phyloP scores from a whole-genome alignment of 2,329 filamentous ascomycete genomes.

The Neocucurbitaria cava region DNA sequence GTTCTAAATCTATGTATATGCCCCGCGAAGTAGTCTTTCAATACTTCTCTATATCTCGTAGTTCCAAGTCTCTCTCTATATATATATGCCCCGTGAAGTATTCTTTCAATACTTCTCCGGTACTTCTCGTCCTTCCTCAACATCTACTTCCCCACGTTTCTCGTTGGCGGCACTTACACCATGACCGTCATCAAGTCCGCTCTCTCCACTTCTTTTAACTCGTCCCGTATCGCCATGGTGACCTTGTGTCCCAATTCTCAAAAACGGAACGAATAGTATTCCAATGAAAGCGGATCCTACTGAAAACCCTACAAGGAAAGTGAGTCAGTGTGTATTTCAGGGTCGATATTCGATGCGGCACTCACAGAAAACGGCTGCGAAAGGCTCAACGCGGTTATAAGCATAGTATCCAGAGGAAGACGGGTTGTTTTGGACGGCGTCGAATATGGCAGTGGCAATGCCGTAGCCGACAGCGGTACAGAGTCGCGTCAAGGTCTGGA shows the following conservation, averaged over 20 bases:
- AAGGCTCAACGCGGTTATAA: constrained; percentile 57
- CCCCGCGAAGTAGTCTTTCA: too few species aligned
- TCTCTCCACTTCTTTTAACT: constrained; percentile 9
- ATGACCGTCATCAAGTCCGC: constrained; percentile 6
- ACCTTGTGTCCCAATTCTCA: constrained; percentile 63
- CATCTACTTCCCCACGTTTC: neutral
- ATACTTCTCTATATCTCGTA: neutral
- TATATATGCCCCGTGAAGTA: too few species aligned
- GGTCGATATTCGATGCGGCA: neutral
- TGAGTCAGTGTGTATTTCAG: neutral
- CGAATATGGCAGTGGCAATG: constrained; percentile 67
- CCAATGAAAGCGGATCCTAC: constrained; percentile 54
- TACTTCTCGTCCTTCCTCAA: neutral
- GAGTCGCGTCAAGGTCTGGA: constrained; percentile 70
- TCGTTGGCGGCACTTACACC: constrained; percentile 1
- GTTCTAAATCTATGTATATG: too few species aligned
- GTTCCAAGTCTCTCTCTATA: neutral
- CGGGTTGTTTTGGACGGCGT: constrained; percentile 48
- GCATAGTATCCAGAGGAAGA: constrained; percentile 50
- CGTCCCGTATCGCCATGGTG: constrained; percentile 40
- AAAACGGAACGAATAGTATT: constrained; percentile 59
- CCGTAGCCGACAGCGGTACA: constrained; percentile 67
- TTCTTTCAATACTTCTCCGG: neutral
- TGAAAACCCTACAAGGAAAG: constrained; percentile 42
- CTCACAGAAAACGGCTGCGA: constrained; percentile 58